Evolutionary conservation across 2,329 filamentous ascomycete species (phyloP), one percentile per base, ranked within the genome.

Genomic region (Hymenoscyphus infarciens): DNA sequence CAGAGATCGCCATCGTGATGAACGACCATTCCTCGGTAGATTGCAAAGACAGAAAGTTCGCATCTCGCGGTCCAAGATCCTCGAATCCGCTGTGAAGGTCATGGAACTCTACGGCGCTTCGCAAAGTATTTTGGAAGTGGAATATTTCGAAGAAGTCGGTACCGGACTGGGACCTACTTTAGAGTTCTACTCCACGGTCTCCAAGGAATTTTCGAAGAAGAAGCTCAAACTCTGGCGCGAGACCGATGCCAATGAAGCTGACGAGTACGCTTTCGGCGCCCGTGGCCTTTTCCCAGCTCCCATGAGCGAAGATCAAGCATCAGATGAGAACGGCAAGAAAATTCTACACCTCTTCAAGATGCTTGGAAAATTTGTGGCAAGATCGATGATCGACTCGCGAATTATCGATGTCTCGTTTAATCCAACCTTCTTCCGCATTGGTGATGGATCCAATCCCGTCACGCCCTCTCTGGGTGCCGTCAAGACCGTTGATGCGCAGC

Each of bases 61-160:
- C 54, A 98, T 99, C 64, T 97, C 94, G 5, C 87, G 95, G 53
- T 87, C 86, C n/a, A 92, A 96, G 71, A 97, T 99, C 55, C 82
- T 99, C 7, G 95, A 99, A 74, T 98, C 95, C 15, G 95, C 95
- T 0, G 82, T 98, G 75, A 99, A 99, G 77, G 95, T 99, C 33
- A 98, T 99, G 94, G 94, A 99, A 70, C 84, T 98, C 2, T 99
- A 99, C 71, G 95, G 95, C 0, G 91, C 91, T n/a, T 96, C 94
- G 0, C 91, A 96, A 63, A 98, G 94, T 74, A 91, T 98, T 31
- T 79, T 99, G 0, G 95, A 99, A 73, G 94, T 99, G 1, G 96
- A 99, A 73, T 99, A 99, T 73, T 99, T 99, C 69, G 95, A 98
- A 72, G 95, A 99, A 77, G 95, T 99, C 25, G 95, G 95, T 62